Base-by-base conservation (phyloP, 148 eudicot genomes). In the Pouteria glomerata region DNA sequence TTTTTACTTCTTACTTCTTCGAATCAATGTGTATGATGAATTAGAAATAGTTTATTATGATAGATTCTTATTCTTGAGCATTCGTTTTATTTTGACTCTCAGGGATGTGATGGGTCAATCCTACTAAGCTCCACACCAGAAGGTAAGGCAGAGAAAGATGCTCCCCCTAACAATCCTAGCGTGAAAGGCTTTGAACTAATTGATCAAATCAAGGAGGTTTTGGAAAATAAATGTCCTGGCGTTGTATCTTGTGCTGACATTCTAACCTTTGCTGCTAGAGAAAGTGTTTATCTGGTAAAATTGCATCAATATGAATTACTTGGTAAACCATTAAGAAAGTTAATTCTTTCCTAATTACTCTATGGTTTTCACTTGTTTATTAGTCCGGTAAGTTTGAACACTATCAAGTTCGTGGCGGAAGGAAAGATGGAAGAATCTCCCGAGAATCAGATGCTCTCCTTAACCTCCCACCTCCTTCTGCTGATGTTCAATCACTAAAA, bases 81-180 rank as follows among this genome's bases (percentile, higher is more conserved):
- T 63, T 63, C 15, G 13, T 39, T 63, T 41, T 24, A 14, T 63
- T 0, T 1, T 39, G 45, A 21, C 31, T 10, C 68, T 23, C 29
- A 62, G 66, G 66, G 47, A n/a, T 62, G 66, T 41, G 68, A 63
- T 13, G n/a, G 68, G 31, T 63, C 68, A 63, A 63, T 63, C 50
- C 50, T 63, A 30, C 50, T 57, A 29, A 29, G 30, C 62, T 57
- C 62, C 18, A 57, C 62, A 27, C 35, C 37, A 14, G 62, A 57
- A 57, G 30, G 30, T 15, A 57, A 29, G 19, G 62, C 62, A 57
- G 62, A 57, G 62, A 57, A 57, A 29, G 35, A 57, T 29, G 16
- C 62, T 57, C 62, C 37, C 34, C 62, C 35, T 26, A 57, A 57
- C 35, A 57, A 57, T 57, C 62, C 62, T 30, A 57, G 62, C 30